Evolutionary conservation across 768 basidiomycete genomes (phyloP), one percentile per base, ranked within the genome.

Genomic region (Porpolomopsis calyptriformis): DNA sequence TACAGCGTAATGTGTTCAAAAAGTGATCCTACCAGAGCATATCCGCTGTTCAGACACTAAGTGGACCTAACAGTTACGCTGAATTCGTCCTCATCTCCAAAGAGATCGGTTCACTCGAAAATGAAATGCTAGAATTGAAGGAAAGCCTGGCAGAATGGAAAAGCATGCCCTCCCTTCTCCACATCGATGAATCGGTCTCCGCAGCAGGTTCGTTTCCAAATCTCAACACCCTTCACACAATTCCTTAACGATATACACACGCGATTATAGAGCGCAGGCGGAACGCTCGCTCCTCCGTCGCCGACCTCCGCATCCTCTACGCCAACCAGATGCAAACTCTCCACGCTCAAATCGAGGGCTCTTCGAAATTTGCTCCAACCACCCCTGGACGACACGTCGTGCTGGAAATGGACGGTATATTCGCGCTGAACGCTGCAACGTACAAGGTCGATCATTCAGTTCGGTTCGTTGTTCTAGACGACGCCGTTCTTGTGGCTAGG

Each of bases 31-130:
- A n/a, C n/a, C n/a, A n/a, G n/a, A n/a, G n/a, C n/a, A n/a, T n/a
- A n/a, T n/a, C n/a, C n/a, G n/a, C n/a, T n/a, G n/a, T n/a, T n/a
- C n/a, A n/a, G n/a, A n/a, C n/a, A n/a, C n/a, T n/a, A n/a, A n/a
- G n/a, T 47, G 36, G 23, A 35, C 18, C 8, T 14, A 23, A 14
- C 56, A 98, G 94, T 65, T 98, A 98, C 58, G 87, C 92, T 38
- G 91, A 98, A 60, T 98, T 98, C 59, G 88, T 99, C 22, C 73
- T 85, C 46, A 88, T 99, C 18, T 96, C 96, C 3, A 98, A 98
- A 59, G 96, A 98, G 65, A 94, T 99, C 45, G 83, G 86, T 22
- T 83, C 87, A 1, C 77, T 99, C 22, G 96, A 99, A 68, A 93
- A 92, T 57, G 93, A 97, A 62, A 88, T 98, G 85, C 75, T 97